phyloP scores from a whole-genome alignment of 2,329 filamentous ascomycete genomes.

The Cordyceps sp. region DNA sequence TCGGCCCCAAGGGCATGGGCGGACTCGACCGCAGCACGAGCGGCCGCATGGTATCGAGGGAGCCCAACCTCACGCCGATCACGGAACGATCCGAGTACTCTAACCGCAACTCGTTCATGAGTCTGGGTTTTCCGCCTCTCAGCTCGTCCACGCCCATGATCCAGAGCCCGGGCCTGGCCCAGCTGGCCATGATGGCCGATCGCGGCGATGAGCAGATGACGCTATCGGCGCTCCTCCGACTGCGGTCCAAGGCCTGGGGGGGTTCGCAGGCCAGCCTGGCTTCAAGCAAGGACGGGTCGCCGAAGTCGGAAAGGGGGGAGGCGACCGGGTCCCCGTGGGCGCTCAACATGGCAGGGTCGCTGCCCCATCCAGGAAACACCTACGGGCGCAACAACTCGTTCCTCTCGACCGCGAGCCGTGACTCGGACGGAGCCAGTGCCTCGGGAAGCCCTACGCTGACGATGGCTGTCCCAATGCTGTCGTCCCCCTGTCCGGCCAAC shows the following conservation, averaged over 20 bases:
- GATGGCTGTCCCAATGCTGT: conserved; percentile 17
- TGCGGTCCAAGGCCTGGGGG: conserved; percentile 65
- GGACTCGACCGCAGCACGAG: conserved; percentile 51
- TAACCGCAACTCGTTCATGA: conserved; percentile 81
- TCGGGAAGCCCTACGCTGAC: conserved; percentile 34
- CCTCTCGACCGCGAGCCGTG: conserved; percentile 30
- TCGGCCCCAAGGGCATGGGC: conserved; percentile 49
- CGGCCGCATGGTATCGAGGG: conserved; percentile 57
- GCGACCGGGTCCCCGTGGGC: conserved; percentile 25
- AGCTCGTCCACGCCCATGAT: conserved; percentile 28
- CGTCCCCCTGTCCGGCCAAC: conserved; percentile 9
- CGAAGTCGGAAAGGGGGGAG: conserved; percentile 31
- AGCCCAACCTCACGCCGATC: conserved; percentile 89
- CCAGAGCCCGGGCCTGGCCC: conserved; percentile 58
- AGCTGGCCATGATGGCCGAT: conserved; percentile 51
- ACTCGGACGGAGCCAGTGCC: conserved; percentile 28
- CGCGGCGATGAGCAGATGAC: conserved; percentile 51
- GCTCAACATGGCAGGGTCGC: conserved; percentile 2
- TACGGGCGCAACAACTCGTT: conserved; percentile 32
- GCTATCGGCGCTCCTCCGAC: conserved; percentile 52
- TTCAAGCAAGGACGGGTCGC: conserved; percentile 34
- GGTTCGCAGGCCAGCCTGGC: conserved; percentile 60
- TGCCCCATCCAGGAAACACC: conserved; percentile 1
- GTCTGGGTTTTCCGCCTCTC: conserved; percentile 30
- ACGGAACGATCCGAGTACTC: conserved; percentile 94